phyloP scores from a whole-genome alignment of 768 basidiomycete species.

The Psilocybe subaeruginosa region DNA sequence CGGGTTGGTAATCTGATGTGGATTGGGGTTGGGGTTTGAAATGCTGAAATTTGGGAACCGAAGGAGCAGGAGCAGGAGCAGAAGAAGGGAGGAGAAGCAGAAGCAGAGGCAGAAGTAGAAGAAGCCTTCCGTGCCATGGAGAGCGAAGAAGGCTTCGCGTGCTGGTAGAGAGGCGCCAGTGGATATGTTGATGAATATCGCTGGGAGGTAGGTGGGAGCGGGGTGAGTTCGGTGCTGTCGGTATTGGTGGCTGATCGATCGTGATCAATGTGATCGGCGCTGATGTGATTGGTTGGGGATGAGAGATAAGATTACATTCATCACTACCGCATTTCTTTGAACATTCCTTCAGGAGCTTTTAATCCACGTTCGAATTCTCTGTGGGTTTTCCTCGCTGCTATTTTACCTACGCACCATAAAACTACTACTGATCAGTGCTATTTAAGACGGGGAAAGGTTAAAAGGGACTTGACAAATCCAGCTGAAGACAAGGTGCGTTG shows the following conservation, averaged over 20 bases:
- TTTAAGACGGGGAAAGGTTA: too few relatives aligned
- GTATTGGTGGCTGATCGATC: not conserved
- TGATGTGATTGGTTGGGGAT: not conserved
- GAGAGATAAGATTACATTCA: not conserved
- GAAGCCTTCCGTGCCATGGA: conserved; percentile 33
- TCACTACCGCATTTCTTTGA: too few relatives aligned
- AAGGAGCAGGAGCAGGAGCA: too few relatives aligned
- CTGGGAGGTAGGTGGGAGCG: conserved; percentile 30
- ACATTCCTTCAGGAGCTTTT: too few relatives aligned
- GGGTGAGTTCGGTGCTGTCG: not conserved
- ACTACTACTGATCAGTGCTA: too few relatives aligned
- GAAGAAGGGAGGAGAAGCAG: not conserved
- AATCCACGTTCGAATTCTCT: too few relatives aligned
- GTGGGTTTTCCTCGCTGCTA: too few relatives aligned
- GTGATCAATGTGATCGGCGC: too few relatives aligned
- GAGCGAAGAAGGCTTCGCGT: conserved; percentile 63
- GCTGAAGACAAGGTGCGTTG: too few relatives aligned
- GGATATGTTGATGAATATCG: conserved; percentile 62
- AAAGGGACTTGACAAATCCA: too few relatives aligned
- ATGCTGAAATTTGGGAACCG: too few relatives aligned
- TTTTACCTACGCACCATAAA: too few relatives aligned
- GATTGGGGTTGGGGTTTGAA: not conserved
- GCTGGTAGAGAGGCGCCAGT: conserved; percentile 61
- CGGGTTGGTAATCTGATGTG: not conserved
- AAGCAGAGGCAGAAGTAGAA: not conserved